Base-by-base conservation (phyloP, 805 yeast species). In the Allodekkera sacchari region DNA sequence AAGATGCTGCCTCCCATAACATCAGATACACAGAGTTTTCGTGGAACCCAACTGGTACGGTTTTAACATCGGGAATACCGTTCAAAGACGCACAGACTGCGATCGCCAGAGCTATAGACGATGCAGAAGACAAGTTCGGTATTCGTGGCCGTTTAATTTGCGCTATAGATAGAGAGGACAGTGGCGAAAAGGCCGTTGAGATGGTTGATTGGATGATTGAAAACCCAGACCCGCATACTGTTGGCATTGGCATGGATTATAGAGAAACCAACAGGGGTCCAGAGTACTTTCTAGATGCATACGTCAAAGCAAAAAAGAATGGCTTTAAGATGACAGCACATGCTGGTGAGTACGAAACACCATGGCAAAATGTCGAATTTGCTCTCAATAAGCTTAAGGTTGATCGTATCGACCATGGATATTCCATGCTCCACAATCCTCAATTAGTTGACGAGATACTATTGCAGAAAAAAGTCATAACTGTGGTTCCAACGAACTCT, bases 1-100 rank as follows among this genome's bases (percentile, higher is more conserved):
- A 41, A 23, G 39, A 38, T 20, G 53, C 52, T 1, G 30, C 30
- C 7, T 9, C 20, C 3, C 55, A 52, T 33, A 50, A 52, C 31
- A 47, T 53, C n/a, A 13, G 32, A 7, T 50, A 53, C 33, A 35
- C 47, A 20, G 58, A 53, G 37, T 42, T 53, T 27, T 53, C 49
- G 22, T 53, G 58, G 58, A 53, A 53, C 39, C 57, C 58, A 8
- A 52, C 58, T 1, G 58, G 58, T 7, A 49, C 56, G 2, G 50
- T 48, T 4, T 28, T 40, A 25, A 48, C 37, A 12, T 52, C 57
- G 6, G 39, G 44, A 21, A 53, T 53, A 22, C 45, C 53, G 2
- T 53, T 36, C 32, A 28, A 28, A 7, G 44, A 33, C 4, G 57
- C 58, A 1, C 58, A 53, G 29, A 34, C 30, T 3, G 53, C 53